Evolutionary conservation across 805 yeast genomes (phyloP), one percentile per base, ranked within the genome.

Genomic region (Candida odintsovae): DNA sequence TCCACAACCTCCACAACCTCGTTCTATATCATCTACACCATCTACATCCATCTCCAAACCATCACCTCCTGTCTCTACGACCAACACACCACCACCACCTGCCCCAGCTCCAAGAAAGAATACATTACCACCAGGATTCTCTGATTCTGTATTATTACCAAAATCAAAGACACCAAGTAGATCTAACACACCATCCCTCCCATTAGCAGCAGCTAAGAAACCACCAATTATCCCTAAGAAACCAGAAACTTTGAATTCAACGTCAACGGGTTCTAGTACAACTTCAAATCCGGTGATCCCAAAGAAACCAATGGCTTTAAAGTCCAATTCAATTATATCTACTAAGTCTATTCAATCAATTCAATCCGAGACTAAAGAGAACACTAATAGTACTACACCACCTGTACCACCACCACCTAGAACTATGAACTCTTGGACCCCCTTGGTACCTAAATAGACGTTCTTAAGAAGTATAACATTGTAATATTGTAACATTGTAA

Each of bases 51-150:
- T 29, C 15, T 19, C 25, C 25, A 40, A 22, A 26, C 19, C 37
- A 28, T n/a, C 45, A 33, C 38, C 44, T 15, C 18, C 47, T n/a
- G 18, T 48, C 16, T 33, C 47, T 16, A 7, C 48, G 3, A 35
- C 53, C 7, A 8, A 47, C 2, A 18, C 49, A 15, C 15, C 49
- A 19, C 68, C 69, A 23, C 59, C 66, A 15, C n/a, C n/a, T n/a
- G 60, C 55, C 3, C 67, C 68, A 11, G 58, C 59, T 8, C 58
- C 69, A 19, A 57, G 68, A 39, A 64, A 61, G 43, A 44, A 57
- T 3, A 23, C 50, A 1, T 56, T 67, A 6, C 73, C 73, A 25
- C 73, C 73, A 8, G 72, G 73, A 0, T 67, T 52, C 40, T 57
- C 61, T 28, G 67, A 60, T 21, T 33, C 58, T 4, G 51, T 69